These are phyloP conservation scores for Cardamine resedifolia DNA, from an alignment of 345 rosid species.

Conservation along the genomic window DNA sequence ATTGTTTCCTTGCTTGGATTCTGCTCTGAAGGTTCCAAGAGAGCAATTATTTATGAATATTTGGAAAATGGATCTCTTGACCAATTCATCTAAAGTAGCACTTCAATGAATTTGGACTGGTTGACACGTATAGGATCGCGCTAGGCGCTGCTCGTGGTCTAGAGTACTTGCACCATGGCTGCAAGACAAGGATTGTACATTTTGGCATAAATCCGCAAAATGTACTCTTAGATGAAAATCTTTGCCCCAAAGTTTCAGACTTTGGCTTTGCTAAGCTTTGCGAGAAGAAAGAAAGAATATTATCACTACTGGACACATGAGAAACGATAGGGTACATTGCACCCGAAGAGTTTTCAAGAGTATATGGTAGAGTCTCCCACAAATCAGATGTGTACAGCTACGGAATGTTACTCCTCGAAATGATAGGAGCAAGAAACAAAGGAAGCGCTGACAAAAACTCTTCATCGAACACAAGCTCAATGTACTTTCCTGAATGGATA, in stretches of 20 bases:
- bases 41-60: constrained; percentile 28
- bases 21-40: constrained; percentile 38
- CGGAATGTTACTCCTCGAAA: constrained; percentile 45
- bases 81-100: constrained; percentile 1
- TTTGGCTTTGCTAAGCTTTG: constrained; percentile 48
- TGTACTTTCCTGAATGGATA: constrained; percentile 40
- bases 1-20: constrained; percentile 47
- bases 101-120: not conserved
- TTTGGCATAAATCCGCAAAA: constrained; percentile 51
- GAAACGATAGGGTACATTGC: constrained; percentile 49
- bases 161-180: not conserved
- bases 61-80: constrained; percentile 40
- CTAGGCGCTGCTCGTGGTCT: not conserved
- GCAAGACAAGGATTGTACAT: constrained; percentile 42
- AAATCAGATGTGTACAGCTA: constrained; percentile 49
- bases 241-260: constrained; percentile 43
- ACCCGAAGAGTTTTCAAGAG: constrained; percentile 37
- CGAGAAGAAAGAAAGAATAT: constrained; percentile 28
- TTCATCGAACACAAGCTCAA: constrained; percentile 25
- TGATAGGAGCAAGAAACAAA: constrained; percentile 37
- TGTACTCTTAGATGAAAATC: constrained; percentile 38
- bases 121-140: not conserved
- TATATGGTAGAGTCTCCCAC: constrained; percentile 36
- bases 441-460: not conserved
- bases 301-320: constrained; percentile 34